A percentile compares a stretch with the other conserved stretches of the same genome.
phyloP scores from a whole-genome alignment of 805 yeast genomes.

The Phaffomyces antillensis region DNA sequence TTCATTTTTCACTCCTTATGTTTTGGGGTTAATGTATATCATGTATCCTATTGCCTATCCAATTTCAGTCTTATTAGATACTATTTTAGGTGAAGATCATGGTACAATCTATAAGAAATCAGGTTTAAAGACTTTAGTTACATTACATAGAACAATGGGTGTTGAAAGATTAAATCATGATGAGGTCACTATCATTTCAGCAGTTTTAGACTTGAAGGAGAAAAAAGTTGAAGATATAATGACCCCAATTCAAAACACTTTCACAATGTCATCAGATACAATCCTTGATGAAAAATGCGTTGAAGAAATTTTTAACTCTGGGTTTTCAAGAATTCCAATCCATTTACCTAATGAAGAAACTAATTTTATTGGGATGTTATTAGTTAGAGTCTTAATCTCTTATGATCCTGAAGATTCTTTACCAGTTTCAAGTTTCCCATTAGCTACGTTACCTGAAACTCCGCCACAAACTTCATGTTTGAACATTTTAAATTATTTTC shows the following conservation, averaged over 20 bases:
- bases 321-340: constrained; percentile 92
- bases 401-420: constrained; percentile 95
- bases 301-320: constrained; percentile 86
- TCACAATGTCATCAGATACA: constrained; percentile 78
- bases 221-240: constrained; percentile 79
- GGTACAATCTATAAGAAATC: constrained; percentile 91
- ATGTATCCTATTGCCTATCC: constrained; percentile 95
- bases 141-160: constrained; percentile 91
- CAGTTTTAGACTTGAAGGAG: constrained; percentile 90
- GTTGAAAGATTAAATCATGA: constrained; percentile 89
- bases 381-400: constrained; percentile 86
- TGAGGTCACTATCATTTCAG: constrained; percentile 92
- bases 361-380: constrained; percentile 90
- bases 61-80: constrained; percentile 72
- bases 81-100: constrained; percentile 87
- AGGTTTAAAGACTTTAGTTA: constrained; percentile 89
- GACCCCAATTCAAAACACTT: constrained; percentile 92
- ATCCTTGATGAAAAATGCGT: constrained; percentile 78
- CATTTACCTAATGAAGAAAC: constrained; percentile 83
- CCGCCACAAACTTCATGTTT: constrained; percentile 86
- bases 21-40: constrained; percentile 71
- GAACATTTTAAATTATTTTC: constrained; percentile 91
- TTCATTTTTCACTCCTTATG: constrained; percentile 85
- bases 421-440: constrained; percentile 88
- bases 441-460: constrained; percentile 95